A percentile compares a stretch with the other conserved stretches of the same genome.
Conservation (phyloP, 768 basidiomycete genomes). For the Strobilomyces dryophilus region DNA sequence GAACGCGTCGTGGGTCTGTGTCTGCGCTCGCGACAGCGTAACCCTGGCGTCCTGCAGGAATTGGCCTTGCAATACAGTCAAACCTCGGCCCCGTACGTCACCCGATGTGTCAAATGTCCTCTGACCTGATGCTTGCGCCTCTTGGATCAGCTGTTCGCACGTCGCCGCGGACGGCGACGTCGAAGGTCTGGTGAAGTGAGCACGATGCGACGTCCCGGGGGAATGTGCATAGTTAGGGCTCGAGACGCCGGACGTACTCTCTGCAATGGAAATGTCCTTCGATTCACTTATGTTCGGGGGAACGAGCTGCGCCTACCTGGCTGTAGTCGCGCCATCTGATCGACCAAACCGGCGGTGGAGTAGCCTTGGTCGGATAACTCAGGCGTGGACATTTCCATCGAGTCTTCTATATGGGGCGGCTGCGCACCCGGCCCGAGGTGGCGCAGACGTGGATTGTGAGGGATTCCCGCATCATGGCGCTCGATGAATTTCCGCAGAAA, state of each 20-base stretch:
- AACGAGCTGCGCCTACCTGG: slow-evolving; percentile 24
- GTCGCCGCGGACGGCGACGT: slow-evolving; percentile 49
- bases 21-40: slow-evolving; percentile 58
- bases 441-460: slow-evolving; percentile 78
- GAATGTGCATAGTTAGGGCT: slow-evolving; percentile 31
- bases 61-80: slow-evolving; percentile 42
- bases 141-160: slow-evolving; percentile 51
- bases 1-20: slow-evolving; percentile 70
- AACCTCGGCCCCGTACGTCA: not conserved
- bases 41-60: slow-evolving; percentile 58
- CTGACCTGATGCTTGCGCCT: slow-evolving; percentile 60
- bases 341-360: slow-evolving; percentile 26
- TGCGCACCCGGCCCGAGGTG: slow-evolving; percentile 37
- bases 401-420: slow-evolving; percentile 31
- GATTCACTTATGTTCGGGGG: slow-evolving; percentile 1
- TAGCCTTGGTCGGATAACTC: slow-evolving; percentile 33
- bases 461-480: slow-evolving; percentile 67
- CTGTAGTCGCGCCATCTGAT: slow-evolving; percentile 33
- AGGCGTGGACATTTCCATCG: slow-evolving; percentile 33
- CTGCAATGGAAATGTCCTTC: slow-evolving; percentile 12
- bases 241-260: slow-evolving; percentile 27
- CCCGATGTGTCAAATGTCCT: slow-evolving; percentile 8
- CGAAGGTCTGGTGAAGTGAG: slow-evolving; percentile 41
- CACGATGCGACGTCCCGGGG: slow-evolving; percentile 26
- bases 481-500: slow-evolving; percentile 83